Evolutionary conservation across 2,329 filamentous ascomycete genomes (phyloP).

Genomic region (Botrytis sinoallii): DNA sequence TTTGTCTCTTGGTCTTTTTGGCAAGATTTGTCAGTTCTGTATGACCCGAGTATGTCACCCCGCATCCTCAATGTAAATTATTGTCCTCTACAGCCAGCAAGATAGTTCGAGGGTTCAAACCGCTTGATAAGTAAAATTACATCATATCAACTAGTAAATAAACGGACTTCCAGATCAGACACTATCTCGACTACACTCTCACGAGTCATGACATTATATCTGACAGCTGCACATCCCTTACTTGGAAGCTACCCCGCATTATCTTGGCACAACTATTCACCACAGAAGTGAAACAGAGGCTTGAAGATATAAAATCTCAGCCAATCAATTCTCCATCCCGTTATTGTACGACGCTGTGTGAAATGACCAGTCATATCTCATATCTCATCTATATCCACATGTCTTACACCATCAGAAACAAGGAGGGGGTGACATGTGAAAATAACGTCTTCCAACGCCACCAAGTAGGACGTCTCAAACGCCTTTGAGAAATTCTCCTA

Average conservation of each 20-base stretch:
- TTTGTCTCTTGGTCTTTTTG: background rate
- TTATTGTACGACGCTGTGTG: background rate
- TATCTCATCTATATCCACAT: background rate
- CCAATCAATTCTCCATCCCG: background rate
- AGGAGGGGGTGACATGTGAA: background rate
- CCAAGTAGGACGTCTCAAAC: background rate
- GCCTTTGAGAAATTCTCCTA: background rate
- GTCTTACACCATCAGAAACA: background rate
- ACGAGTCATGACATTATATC: background rate
- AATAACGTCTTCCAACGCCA: background rate
- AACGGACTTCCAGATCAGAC: background rate
- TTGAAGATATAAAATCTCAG: background rate
- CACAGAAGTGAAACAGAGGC: conserved; percentile 6
- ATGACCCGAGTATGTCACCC: background rate
- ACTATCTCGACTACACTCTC: background rate
- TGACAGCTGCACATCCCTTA: background rate
- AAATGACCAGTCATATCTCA: background rate
- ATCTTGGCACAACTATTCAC: background rate
- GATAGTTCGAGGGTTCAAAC: background rate
- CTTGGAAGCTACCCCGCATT: conserved; percentile 5
- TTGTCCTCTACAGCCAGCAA: background rate
- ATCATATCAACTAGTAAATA: background rate
- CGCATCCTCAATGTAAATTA: background rate
- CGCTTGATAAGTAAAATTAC: background rate
- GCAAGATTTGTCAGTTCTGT: background rate